These are phyloP conservation scores for Periconia macrospinosa DNA, from an alignment of 2,329 filamentous ascomycete genomes.

Conservation along the genomic window DNA sequence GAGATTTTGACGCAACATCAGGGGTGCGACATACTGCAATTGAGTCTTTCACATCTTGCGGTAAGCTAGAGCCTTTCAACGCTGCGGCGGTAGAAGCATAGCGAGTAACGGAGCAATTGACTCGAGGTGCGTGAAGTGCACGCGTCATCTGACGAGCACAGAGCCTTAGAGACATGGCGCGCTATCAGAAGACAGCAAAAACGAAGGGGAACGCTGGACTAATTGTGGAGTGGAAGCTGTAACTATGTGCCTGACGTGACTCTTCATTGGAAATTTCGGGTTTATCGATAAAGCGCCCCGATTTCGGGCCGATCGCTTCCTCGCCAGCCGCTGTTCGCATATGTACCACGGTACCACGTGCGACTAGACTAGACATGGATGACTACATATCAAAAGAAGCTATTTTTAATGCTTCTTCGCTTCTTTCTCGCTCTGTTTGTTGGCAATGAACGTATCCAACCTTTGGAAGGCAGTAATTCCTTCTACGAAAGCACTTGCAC, in stretches of 20 bases:
- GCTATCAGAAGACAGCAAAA: not conserved
- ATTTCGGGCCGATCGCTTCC: slow-evolving; percentile 2
- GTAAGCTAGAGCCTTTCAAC: slow-evolving; percentile 44
- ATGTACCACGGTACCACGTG: not conserved
- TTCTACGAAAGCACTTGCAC: slow-evolving; percentile 55
- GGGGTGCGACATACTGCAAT: slow-evolving; percentile 39
- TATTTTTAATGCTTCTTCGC: slow-evolving; percentile 34
- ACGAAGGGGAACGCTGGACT: not conserved
- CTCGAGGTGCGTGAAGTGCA: slow-evolving; percentile 29
- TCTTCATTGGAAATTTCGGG: slow-evolving; percentile 4
- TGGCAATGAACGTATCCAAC: slow-evolving; percentile 26
- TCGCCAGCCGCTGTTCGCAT: not conserved
- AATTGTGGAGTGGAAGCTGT: slow-evolving; percentile 1
- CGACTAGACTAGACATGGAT: not conserved
- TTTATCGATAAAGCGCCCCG: slow-evolving; percentile 11
- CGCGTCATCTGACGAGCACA: slow-evolving; percentile 25
- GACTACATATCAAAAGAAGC: not conserved
- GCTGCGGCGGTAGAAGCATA: slow-evolving; percentile 46
- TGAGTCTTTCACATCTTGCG: slow-evolving; percentile 43
- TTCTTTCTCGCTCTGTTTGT: slow-evolving; percentile 33
- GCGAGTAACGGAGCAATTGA: slow-evolving; percentile 25
- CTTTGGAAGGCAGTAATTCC: slow-evolving; percentile 54
- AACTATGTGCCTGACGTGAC: slow-evolving; percentile 5
- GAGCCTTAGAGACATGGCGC: slow-evolving; percentile 36
- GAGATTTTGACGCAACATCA: not conserved